Conservation (phyloP, 2,329 filamentous ascomycete genomes). For the Colletotrichum sp. region DNA sequence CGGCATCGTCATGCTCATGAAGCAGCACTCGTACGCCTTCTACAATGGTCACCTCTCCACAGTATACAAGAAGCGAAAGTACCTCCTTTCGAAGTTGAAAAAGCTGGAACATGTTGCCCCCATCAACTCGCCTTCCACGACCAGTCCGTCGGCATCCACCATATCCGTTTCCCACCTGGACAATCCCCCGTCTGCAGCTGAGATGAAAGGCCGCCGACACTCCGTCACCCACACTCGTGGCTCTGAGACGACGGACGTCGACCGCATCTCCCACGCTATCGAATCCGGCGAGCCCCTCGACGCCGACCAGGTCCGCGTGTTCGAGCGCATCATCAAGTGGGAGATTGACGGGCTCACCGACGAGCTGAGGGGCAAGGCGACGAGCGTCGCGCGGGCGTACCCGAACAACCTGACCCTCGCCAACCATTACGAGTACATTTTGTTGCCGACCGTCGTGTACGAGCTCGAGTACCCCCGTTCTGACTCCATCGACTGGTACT, state of each 20-base stretch:
- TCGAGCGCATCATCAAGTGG: slow-evolving; percentile 68
- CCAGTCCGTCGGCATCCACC: slow-evolving; percentile 43
- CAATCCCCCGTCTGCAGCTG: slow-evolving; percentile 40
- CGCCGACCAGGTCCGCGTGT: slow-evolving; percentile 64
- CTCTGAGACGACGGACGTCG: slow-evolving; percentile 57
- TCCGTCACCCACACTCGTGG: slow-evolving; percentile 37
- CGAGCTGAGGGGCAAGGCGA: slow-evolving; percentile 69
- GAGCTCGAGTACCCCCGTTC: slow-evolving; percentile 77
- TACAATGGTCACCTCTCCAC: slow-evolving; percentile 78
- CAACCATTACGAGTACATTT: slow-evolving; percentile 76
- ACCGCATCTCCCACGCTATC: slow-evolving; percentile 65
- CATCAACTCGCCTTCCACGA: slow-evolving; percentile 45
- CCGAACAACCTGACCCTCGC: slow-evolving; percentile 70
- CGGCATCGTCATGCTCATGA: slow-evolving; percentile 79
- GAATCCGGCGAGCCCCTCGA: slow-evolving; percentile 65
- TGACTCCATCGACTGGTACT: slow-evolving; percentile 73
- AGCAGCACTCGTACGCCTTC: slow-evolving; percentile 80
- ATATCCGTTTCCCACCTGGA: slow-evolving; percentile 52
- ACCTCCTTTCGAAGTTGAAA: slow-evolving; percentile 54
- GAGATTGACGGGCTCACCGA: slow-evolving; percentile 69
- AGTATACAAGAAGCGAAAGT: slow-evolving; percentile 54
- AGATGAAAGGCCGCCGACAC: slow-evolving; percentile 41
- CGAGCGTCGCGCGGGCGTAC: slow-evolving; percentile 56
- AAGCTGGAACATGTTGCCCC: slow-evolving; percentile 61
- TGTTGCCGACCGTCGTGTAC: slow-evolving; percentile 78